Evolutionary conservation across 768 basidiomycete genomes (phyloP), one percentile per base, ranked within the genome.

Genomic region (Cystofilobasidium capitatum): DNA sequence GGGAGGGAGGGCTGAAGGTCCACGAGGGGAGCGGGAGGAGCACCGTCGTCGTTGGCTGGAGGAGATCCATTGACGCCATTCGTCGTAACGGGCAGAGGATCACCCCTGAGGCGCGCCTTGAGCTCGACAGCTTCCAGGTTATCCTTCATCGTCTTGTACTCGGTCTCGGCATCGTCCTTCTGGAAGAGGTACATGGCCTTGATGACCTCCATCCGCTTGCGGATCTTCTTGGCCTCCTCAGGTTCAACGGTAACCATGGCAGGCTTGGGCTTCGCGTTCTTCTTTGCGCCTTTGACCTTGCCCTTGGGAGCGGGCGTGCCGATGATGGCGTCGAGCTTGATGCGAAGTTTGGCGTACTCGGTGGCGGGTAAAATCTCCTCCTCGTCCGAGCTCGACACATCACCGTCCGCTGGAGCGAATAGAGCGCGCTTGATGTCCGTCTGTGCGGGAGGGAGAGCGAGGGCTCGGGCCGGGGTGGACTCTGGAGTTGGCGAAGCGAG

Each of bases 111-210:
- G 3, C 75, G 69, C 8, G 70, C 74, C 33, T 73, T 62, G 42
- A 74, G 71, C 57, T 71, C 74, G 33, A 70, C 66, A n/a, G 72
- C 71, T 35, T 85, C 81, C 26, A 77, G 78, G 71, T 82, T 83
- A 49, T 82, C 77, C 35, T 83, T 82, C 73, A 69, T 16, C 1
- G 45, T 55, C 20, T 51, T 44, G 33, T 64, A 69, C 57, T 69
- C 68, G 36, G 58, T 58, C 22, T 69, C 77, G 2, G 77, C 75
- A 13, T 76, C 74, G 54, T 76, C 75, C 69, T 72, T 64, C n/a
- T 71, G 72, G 65, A 76, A 78, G 55, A 77, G 64, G 54, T 78
- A 78, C 58, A 74, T 73, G 61, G 73, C 73, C 72, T 78, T 74
- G n/a, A 74, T 42, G 26, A 70, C 72, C 9, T 64, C 70, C 31